Evolutionary conservation across 345 rosid species (phyloP).

Genomic region (Eucalyptus leucophloia): DNA sequence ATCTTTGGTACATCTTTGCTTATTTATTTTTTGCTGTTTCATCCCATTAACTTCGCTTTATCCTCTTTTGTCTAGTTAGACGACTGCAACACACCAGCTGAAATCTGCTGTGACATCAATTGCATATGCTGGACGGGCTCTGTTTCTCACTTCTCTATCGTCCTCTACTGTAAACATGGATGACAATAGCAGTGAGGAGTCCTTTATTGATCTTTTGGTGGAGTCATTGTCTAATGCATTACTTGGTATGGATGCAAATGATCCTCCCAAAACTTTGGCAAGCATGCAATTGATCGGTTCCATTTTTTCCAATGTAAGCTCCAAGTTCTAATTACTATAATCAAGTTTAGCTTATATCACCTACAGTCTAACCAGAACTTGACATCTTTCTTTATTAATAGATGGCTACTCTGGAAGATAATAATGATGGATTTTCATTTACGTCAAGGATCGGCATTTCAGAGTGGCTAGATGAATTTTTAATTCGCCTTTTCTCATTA

Average conservation of each 20-base stretch:
- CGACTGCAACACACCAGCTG: conserved; percentile 99
- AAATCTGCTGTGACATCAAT: conserved; percentile 95
- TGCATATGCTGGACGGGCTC: conserved; percentile 92
- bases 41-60: conserved; percentile 20
- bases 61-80: conserved; percentile 62
- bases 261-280: conserved; percentile 96
- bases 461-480: conserved; percentile 95
- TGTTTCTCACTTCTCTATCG: conserved; percentile 63
- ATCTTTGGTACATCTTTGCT: not conserved
- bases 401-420: conserved; percentile 83
- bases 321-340: not conserved
- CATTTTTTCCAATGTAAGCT: conserved; percentile 93
- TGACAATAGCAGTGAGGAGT: conserved; percentile 37
- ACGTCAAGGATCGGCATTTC: conserved; percentile 75
- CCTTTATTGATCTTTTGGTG: conserved; percentile 53
- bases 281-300: conserved; percentile 97
- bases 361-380: not conserved
- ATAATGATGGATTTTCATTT: conserved; percentile 43
- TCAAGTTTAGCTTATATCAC: not conserved
- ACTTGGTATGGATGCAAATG: conserved; percentile 99
- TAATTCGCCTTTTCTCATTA: conserved; percentile 78
- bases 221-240: conserved; percentile 86
- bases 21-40: not conserved
- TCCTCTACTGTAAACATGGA: conserved; percentile 25
- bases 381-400: conserved; percentile 5